These are phyloP conservation scores for Clathrospora elynae DNA, from an alignment of 2,329 filamentous ascomycete genomes.

Conservation along the genomic window DNA sequence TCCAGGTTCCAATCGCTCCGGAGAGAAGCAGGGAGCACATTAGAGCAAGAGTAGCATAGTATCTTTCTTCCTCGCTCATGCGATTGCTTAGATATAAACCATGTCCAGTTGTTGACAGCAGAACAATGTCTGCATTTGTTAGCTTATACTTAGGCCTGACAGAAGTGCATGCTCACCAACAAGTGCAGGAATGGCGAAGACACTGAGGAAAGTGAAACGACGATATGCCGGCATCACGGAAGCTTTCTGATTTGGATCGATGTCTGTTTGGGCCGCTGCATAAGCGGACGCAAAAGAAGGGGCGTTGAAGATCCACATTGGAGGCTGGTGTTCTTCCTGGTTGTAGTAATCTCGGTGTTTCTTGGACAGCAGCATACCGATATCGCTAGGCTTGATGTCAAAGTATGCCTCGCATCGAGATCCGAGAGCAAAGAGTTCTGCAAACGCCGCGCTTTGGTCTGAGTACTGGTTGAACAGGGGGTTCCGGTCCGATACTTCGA, in stretches of 20 bases:
- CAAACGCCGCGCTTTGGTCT: constrained; percentile 67
- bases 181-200: constrained; percentile 67
- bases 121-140: constrained; percentile 56
- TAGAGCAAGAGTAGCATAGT: constrained; percentile 62
- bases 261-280: constrained; percentile 59
- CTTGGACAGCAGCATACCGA: constrained; percentile 43
- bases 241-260: constrained; percentile 54
- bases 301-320: constrained; percentile 57
- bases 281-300: constrained; percentile 58
- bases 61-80: constrained; percentile 57
- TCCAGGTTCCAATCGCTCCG: constrained; percentile 67
- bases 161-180: constrained; percentile 44
- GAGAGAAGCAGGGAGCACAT: constrained; percentile 65
- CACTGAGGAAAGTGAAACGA: constrained; percentile 62
- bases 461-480: constrained; percentile 65
- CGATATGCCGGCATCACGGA: constrained; percentile 55
- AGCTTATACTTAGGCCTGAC: constrained; percentile 4
- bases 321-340: constrained; percentile 52
- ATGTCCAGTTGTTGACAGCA: constrained; percentile 63
- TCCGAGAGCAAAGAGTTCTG: constrained; percentile 66
- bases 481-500: constrained; percentile 66
- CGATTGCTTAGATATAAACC: constrained; percentile 65
- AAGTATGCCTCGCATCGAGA: constrained; percentile 68
- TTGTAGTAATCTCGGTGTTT: constrained; percentile 52
- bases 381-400: constrained; percentile 54